Evolutionary conservation across 169 alveolate species (phyloP), one percentile per base, ranked within the genome.

Genomic region (Ichthyophthirius multifiliis): DNA sequence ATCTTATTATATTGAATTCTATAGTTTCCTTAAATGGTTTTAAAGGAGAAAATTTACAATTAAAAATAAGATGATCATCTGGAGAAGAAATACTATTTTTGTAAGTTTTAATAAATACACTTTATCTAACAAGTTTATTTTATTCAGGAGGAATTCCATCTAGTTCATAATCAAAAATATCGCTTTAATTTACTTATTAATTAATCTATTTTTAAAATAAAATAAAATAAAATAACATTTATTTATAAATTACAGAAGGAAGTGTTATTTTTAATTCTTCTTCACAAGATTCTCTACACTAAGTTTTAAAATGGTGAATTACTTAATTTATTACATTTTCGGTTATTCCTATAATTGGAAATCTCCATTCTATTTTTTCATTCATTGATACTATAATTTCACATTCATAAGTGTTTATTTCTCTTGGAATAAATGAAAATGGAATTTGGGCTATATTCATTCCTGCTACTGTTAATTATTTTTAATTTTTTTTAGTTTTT

Each of bases 291-390:
- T 81, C 76, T 81, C 94, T 74, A 16, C 93, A 84, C 74, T 90
- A 76, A 1, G 92, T 82, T 65, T 91, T 94, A 82, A 93, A 94
- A 43, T 87, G 87, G 74, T 77, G 93, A 55, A 91, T 93, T 20
- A 86, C 89, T 20, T 86, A 78, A 41, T 89, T 85, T 12, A 95
- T 89, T 65, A 96, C 94, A 65, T 91, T 90, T 78, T 96, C 98
- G 30, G 97, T 94, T 13, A 94, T 89, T 16, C 98, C 97, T 83
- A 83, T 89, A n/a, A 94, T 83, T 5, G 96, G 96, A 76, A 88
- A 94, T 71, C 86, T 87, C 97, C 97, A 94, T 39, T 84, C 88
- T 31, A 91, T 75, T 18, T 93, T 86, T 62, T 94, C 94, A 63
- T 93, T 89, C 89, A 94, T 91, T 39, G 85, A 71, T 20, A 95